Conservation (phyloP, 2,329 filamentous ascomycete species). For the Diplodia corticola region DNA sequence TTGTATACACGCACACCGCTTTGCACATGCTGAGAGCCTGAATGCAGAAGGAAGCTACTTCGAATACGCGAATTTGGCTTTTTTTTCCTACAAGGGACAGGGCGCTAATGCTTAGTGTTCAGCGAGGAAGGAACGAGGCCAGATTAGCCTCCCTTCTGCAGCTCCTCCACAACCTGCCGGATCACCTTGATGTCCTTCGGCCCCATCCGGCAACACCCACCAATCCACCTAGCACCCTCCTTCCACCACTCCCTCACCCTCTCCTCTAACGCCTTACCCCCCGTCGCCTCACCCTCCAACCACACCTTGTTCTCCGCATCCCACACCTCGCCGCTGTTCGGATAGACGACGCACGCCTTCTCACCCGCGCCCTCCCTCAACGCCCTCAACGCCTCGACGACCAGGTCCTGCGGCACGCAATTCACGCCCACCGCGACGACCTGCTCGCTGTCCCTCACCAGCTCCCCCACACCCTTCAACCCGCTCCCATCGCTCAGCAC, state of each 20-base stretch:
- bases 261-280: constrained; percentile 31
- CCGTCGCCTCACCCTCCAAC: constrained; percentile 31
- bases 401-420: constrained; percentile 43
- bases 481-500: constrained; percentile 47
- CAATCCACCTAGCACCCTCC: constrained; percentile 45
- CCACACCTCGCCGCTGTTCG: constrained; percentile 48
- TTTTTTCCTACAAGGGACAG: background rate
- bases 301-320: constrained; percentile 44
- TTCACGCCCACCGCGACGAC: constrained; percentile 50
- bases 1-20: too few relatives aligned
- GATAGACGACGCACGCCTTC: constrained; percentile 7
- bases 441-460: constrained; percentile 34
- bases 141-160: background rate
- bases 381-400: constrained; percentile 35
- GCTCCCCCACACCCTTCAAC: constrained; percentile 34
- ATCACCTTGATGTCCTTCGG: constrained; percentile 44
- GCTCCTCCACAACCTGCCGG: constrained; percentile 17
- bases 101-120: background rate
- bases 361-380: constrained; percentile 25
- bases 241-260: constrained; percentile 37
- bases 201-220: constrained; percentile 50
- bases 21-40: too few relatives aligned
- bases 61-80: background rate
- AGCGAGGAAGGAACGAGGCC: background rate
- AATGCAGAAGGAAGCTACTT: background rate